These are phyloP conservation scores for Sporothrix pseudoabietina DNA, from an alignment of 2,329 filamentous ascomycete genomes.

Conservation along the genomic window DNA sequence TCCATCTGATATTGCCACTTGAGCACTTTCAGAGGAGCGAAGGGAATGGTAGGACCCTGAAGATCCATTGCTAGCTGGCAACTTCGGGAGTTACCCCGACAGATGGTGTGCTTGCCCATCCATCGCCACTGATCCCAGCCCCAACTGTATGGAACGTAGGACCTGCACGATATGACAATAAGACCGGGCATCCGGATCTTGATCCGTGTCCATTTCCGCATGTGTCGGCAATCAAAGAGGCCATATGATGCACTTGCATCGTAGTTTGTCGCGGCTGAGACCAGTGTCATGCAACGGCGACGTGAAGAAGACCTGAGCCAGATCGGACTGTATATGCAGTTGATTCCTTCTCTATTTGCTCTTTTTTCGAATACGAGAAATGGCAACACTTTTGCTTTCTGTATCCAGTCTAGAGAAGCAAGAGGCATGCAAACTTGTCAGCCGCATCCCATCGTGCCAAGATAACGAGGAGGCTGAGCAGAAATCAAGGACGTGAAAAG, in stretches of 20 bases:
- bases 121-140: not conserved
- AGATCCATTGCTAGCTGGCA: not conserved
- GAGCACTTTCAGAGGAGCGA: not conserved
- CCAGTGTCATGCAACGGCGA: not conserved
- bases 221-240: not conserved
- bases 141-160: not conserved
- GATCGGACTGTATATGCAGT: not conserved
- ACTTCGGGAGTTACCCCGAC: not conserved
- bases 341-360: not conserved
- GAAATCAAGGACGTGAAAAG: not conserved
- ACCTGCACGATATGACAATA: not conserved
- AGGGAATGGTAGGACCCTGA: not conserved
- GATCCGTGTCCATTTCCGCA: not conserved
- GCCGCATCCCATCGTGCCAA: not conserved
- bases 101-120: not conserved
- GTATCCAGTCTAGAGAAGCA: not conserved
- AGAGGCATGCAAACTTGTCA: not conserved
- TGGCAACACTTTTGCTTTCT: not conserved
- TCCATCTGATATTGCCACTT: not conserved
- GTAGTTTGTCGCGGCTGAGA: not conserved
- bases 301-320: not conserved
- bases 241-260: not conserved
- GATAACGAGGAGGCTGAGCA: slow-evolving; percentile 17
- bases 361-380: not conserved
- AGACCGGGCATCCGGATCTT: not conserved